Conservation (phyloP, 192 early-diverging fungal species). For the Kappamyces sp. region DNA sequence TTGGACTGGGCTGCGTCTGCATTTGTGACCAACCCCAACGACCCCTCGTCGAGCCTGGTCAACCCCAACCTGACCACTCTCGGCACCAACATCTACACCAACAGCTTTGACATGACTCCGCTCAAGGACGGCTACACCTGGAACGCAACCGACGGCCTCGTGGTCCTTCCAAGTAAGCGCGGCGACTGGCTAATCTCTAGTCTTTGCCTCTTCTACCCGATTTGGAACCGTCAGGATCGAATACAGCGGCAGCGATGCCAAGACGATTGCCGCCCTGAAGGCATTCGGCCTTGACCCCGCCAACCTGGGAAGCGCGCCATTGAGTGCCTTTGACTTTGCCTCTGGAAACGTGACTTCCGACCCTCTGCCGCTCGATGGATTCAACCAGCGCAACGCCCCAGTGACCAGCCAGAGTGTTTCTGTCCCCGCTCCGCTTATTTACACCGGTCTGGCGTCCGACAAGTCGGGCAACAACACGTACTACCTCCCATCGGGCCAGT, state of each 20-base stretch:
- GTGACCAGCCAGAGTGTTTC: conserved; percentile 1
- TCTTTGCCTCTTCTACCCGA: conserved; percentile 18
- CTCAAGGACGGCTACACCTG: conserved; percentile 2
- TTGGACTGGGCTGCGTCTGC: background rate
- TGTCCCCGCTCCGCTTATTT: background rate
- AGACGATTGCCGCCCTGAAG: conserved; percentile 4
- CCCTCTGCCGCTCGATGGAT: background rate
- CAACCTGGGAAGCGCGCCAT: background rate
- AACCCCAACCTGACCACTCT: background rate
- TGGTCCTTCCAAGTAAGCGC: background rate
- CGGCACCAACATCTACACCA: background rate
- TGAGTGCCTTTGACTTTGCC: too few species aligned
- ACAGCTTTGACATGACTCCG: background rate
- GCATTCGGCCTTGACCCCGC: background rate
- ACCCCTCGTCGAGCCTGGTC: background rate
- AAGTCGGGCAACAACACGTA: background rate
- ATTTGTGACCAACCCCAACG: background rate
- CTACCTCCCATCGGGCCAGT: conserved; percentile 20
- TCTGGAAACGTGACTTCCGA: too few species aligned
- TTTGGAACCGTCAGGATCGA: conserved; percentile 13
- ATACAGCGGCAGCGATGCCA: background rate
- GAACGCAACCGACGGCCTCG: conserved; percentile 15
- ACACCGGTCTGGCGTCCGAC: conserved; percentile 14
- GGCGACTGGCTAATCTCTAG: background rate
- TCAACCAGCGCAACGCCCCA: conserved; percentile 9